These are phyloP conservation scores for Linum tenue DNA, from an alignment of 345 rosid species.

Conservation along the genomic window DNA sequence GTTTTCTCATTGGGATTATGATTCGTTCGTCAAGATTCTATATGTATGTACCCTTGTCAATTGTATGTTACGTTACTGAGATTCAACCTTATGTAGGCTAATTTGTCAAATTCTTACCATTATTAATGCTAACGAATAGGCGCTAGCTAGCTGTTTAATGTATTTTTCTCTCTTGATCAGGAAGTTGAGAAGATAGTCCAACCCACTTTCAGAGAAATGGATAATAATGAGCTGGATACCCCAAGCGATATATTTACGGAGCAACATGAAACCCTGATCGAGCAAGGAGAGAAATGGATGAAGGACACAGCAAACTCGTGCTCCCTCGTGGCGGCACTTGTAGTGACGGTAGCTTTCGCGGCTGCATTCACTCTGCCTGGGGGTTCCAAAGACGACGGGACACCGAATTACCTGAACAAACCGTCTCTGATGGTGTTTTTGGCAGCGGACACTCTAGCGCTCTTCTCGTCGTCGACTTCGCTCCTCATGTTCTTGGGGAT, in stretches of 20 bases:
- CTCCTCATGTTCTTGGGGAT: constrained; percentile 14
- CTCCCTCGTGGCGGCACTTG: constrained; percentile 12
- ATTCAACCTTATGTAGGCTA: too few species aligned
- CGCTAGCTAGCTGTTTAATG: too few species aligned
- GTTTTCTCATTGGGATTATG: too few species aligned
- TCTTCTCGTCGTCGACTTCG: constrained; percentile 10
- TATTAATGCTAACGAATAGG: too few species aligned
- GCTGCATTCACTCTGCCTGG: constrained; percentile 16
- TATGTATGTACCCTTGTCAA: too few species aligned
- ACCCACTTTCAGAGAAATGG: constrained; percentile 5
- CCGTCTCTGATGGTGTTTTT: constrained; percentile 10
- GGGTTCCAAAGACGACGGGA: constrained; percentile 2
- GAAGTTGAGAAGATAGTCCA: constrained; percentile 15
- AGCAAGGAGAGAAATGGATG: constrained; percentile 19
- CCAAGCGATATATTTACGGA: constrained; percentile 6
- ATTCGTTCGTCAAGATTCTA: too few species aligned
- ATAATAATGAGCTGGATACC: not conserved
- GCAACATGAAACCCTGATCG: constrained; percentile 3
- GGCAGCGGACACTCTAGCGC: constrained; percentile 1
- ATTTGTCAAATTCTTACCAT: too few species aligned
- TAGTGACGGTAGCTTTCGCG: constrained; percentile 13
- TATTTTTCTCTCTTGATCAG: not conserved
- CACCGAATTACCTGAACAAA: not conserved
- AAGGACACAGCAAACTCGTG: constrained; percentile 15
- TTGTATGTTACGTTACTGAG: too few species aligned